A percentile compares a stretch with the other conserved stretches of the same genome.
Evolutionary conservation across 1,284 basidiomycete species (phyloP).

Genomic region (Violaceomyces palustris): DNA sequence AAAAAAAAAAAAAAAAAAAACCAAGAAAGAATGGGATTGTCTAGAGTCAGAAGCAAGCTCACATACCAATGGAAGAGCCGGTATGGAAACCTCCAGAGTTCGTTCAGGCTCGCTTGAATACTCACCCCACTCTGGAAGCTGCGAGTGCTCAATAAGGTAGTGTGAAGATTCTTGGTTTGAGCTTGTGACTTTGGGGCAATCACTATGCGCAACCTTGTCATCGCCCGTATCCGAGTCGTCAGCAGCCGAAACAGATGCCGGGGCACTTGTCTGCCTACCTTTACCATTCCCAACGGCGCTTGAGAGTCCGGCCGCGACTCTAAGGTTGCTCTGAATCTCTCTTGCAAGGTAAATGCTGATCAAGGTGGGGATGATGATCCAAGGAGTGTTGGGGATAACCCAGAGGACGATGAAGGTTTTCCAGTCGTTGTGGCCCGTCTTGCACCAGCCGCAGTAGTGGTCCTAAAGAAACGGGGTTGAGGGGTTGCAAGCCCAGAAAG

Average conservation of each 20-base stretch:
- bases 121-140: conserved; percentile 41
- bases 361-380: conserved; percentile 66
- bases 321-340: conserved; percentile 21
- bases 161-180: too few relatives aligned
- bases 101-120: too few relatives aligned
- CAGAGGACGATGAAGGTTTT: conserved; percentile 62
- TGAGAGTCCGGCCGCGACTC: conserved; percentile 27
- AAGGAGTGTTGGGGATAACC: conserved; percentile 72
- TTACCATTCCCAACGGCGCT: conserved; percentile 9
- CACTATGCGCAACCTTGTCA: too few relatives aligned
- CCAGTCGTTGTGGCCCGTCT: conserved; percentile 68
- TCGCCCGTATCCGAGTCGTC: too few relatives aligned
- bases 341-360: conserved; percentile 55
- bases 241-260: background rate
- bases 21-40: too few relatives aligned
- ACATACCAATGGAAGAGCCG: too few relatives aligned
- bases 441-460: conserved; percentile 59
- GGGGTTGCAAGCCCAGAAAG: background rate
- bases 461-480: conserved; percentile 27
- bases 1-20: too few relatives aligned
- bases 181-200: too few relatives aligned
- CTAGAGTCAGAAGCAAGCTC: too few relatives aligned
- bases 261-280: background rate
- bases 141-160: conserved; percentile 36
- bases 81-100: too few relatives aligned